phyloP scores from a whole-genome alignment of 768 basidiomycete genomes.

The Tulasnella sp. region DNA sequence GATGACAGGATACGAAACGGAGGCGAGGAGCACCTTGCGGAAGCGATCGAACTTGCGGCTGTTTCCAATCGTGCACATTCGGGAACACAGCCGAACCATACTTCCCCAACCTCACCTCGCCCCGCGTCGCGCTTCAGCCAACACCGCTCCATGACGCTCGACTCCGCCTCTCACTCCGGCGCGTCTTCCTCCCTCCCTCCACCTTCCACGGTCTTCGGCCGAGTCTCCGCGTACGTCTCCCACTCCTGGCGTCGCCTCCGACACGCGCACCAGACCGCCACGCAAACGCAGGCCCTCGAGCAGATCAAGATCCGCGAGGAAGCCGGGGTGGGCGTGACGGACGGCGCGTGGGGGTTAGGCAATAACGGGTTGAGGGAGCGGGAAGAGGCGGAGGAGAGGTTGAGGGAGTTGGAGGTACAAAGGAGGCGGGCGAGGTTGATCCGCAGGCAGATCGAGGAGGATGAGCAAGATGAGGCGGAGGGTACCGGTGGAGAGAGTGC shows the following conservation, averaged over 20 bases:
- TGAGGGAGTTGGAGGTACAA: slow-evolving; percentile 22
- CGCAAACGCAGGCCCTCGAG: slow-evolving; percentile 57
- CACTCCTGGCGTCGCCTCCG: slow-evolving; percentile 50
- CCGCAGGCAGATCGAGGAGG: slow-evolving; percentile 7
- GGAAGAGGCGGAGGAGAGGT: slow-evolving; percentile 25
- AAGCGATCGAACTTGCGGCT: not conserved
- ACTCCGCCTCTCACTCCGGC: slow-evolving; percentile 14
- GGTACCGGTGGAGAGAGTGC: slow-evolving; percentile 15
- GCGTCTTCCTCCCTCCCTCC: slow-evolving; percentile 15
- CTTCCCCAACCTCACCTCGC: not conserved
- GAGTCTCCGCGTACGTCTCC: slow-evolving; percentile 27
- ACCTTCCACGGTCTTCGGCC: slow-evolving; percentile 3
- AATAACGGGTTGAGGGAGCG: slow-evolving; percentile 45
- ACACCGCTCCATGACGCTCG: not conserved
- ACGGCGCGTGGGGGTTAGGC: slow-evolving; percentile 61
- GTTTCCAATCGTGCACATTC: not conserved
- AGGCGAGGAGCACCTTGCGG: not conserved
- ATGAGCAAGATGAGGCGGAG: slow-evolving; percentile 17
- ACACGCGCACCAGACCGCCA: slow-evolving; percentile 59
- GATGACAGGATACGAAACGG: not conserved
- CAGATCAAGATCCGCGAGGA: slow-evolving; percentile 23
- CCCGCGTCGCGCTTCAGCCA: not conserved
- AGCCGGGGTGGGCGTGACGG: slow-evolving; percentile 16
- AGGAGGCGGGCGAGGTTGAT: slow-evolving; percentile 8
- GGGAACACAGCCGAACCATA: not conserved